phyloP scores from a whole-genome alignment of 805 yeast species.

The Hyphopichia homilentoma region DNA sequence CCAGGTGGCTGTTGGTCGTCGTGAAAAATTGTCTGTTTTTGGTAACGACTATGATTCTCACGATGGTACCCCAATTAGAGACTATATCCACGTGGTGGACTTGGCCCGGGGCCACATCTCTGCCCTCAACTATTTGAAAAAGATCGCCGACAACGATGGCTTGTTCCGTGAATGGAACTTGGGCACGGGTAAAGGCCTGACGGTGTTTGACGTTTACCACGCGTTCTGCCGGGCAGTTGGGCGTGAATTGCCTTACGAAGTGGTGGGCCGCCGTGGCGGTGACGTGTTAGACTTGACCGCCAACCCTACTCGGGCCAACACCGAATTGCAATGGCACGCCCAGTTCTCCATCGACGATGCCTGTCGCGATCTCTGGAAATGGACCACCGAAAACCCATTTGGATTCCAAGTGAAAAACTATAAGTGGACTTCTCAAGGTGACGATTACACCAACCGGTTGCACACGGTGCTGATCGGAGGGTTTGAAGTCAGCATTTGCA shows the following conservation, averaged over 20 bases:
- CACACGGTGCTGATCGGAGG: conserved; percentile 31
- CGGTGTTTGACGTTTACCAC: conserved; percentile 66
- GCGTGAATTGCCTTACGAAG: conserved; percentile 56
- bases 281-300: conserved; percentile 78
- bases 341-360: conserved; percentile 55
- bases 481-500: conserved; percentile 41
- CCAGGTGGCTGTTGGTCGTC: conserved; percentile 71
- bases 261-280: conserved; percentile 68
- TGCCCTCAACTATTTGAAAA: conserved; percentile 56
- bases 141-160: conserved; percentile 33
- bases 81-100: conserved; percentile 78
- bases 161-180: conserved; percentile 76
- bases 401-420: conserved; percentile 46
- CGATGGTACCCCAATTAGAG: conserved; percentile 81
- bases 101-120: conserved; percentile 75
- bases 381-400: conserved; percentile 67
- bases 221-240: conserved; percentile 68
- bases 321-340: conserved; percentile 65
- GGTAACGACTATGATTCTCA: conserved; percentile 68
- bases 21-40: conserved; percentile 62
- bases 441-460: conserved; percentile 26
- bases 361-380: conserved; percentile 71
- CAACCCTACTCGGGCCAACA: conserved; percentile 60
- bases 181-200: conserved; percentile 78
- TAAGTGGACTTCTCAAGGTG: conserved; percentile 26